Evolutionary conservation across 2,329 filamentous ascomycete species (phyloP).

Genomic region (Fusarium pseudonygamai): DNA sequence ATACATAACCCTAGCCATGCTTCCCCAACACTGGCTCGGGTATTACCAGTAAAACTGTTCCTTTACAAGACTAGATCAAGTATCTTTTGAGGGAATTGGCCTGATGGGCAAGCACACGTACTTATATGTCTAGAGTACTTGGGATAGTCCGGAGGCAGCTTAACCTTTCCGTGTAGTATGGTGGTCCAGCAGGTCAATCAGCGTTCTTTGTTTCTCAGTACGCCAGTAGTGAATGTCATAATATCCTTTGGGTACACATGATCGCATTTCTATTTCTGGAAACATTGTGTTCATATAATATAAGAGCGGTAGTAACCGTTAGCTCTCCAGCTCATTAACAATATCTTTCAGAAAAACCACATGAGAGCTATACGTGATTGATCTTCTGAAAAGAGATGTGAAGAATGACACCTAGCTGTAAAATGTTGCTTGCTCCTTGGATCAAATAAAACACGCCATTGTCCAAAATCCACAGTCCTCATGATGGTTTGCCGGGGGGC

Average conservation of each 20-base stretch:
- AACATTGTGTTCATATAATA: slow-evolving; percentile 1
- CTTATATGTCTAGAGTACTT: background rate
- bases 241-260: background rate
- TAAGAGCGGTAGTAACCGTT: slow-evolving; percentile 1
- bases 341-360: background rate
- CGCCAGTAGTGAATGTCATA: background rate
- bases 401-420: slow-evolving; percentile 7
- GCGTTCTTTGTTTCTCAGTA: background rate
- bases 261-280: background rate
- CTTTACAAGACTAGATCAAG: background rate
- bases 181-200: background rate
- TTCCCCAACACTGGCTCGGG: background rate
- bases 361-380: background rate
- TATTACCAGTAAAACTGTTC: background rate
- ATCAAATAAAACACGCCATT: slow-evolving; percentile 32
- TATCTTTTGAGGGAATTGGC: background rate
- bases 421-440: slow-evolving; percentile 13
- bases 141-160: background rate
- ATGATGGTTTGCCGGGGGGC: background rate
- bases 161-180: background rate
- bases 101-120: background rate
- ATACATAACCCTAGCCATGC: background rate
- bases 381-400: slow-evolving; percentile 6
- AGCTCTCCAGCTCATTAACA: slow-evolving; percentile 3
- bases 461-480: slow-evolving; percentile 14